Base-by-base conservation (phyloP, 2,329 filamentous ascomycete genomes). In the Fusarium chaquense region DNA sequence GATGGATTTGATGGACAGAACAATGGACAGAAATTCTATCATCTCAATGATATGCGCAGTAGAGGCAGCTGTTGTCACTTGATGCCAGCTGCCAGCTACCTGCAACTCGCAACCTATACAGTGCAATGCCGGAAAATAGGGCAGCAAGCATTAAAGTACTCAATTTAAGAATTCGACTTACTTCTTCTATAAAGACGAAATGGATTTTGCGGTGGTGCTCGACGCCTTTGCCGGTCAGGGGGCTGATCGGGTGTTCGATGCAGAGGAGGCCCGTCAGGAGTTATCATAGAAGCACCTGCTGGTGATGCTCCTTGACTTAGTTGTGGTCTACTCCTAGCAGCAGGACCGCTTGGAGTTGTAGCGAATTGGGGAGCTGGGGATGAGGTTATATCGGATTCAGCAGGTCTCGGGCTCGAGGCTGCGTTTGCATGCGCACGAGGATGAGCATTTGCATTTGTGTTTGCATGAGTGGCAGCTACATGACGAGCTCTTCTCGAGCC, bases 121-220 rank as follows among this genome's bases (percentile, higher is more conserved):
- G 18, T 32, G n/a, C 35, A 49, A 18, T 49, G 15, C 26, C 36
- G 49, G 13, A 47, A 20, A 24, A 13, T 35, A 50, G 46, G 36
- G 38, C 9, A 30, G n/a, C 15, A 35, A 15, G 20, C 15, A 47
- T 41, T 49, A 22, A 52, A 24, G 44, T 10, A 26, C n/a, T 22
- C 20, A 24, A 32, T 44, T 28, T 24, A 18, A 38, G 5, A 35
- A 24, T 30, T 28, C 32, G 18, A 78, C 79, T 79, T 61, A 81
- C 79, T 75, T 69, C 79, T 75, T 69, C 78, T 74, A 53, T 80
- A 78, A 4, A 80, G 70, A 20, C 79, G 78, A 63, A 81, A 81
- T 0, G 79, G 79, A 73, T 81, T 78, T 40, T 76, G 76, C 28
- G 75, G 75, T 24, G 78, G 78, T 43, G 68, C 75, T 52, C 66